Evolutionary conservation across 352 stramenopile genomes (phyloP).

Genomic region (Halophytophthora batemanensis): DNA sequence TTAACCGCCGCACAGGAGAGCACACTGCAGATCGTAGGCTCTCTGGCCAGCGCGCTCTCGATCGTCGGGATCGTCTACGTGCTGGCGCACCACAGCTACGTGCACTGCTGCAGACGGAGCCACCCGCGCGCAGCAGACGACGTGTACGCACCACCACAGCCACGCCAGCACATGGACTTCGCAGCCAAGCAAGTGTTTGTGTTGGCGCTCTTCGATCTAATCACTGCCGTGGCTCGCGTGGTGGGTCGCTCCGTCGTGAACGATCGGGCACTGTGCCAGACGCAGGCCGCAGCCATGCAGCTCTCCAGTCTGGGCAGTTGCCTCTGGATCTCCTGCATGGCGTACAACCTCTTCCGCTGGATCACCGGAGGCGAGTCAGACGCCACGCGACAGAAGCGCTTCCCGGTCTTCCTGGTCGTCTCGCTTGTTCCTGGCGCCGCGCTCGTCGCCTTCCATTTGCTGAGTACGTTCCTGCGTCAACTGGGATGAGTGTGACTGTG

Average conservation of each 20-base stretch:
- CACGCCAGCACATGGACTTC: conserved; percentile 47
- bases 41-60: conserved; percentile 49
- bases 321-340: conserved; percentile 75
- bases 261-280: conserved; percentile 39
- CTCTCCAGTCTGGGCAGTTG: conserved; percentile 51
- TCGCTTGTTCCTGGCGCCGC: conserved; percentile 47
- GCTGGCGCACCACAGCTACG: conserved; percentile 55
- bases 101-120: conserved; percentile 26
- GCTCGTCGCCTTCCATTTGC: conserved; percentile 55
- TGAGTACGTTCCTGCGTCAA: conserved; percentile 26
- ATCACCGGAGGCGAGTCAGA: conserved; percentile 70
- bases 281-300: conserved; percentile 63
- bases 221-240: conserved; percentile 46
- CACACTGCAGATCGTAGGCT: conserved; percentile 41
- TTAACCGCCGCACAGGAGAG: conserved; percentile 25
- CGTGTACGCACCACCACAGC: conserved; percentile 9
- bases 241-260: conserved; percentile 48
- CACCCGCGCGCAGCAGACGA: conserved; percentile 10
- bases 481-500: not conserved
- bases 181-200: conserved; percentile 68
- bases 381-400: conserved; percentile 55
- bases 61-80: conserved; percentile 64
- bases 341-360: conserved; percentile 82
- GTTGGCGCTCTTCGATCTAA: conserved; percentile 67
- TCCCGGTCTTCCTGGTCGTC: conserved; percentile 50